Base-by-base conservation (phyloP, 305 asterid species). In the Solanum hybrid region DNA sequence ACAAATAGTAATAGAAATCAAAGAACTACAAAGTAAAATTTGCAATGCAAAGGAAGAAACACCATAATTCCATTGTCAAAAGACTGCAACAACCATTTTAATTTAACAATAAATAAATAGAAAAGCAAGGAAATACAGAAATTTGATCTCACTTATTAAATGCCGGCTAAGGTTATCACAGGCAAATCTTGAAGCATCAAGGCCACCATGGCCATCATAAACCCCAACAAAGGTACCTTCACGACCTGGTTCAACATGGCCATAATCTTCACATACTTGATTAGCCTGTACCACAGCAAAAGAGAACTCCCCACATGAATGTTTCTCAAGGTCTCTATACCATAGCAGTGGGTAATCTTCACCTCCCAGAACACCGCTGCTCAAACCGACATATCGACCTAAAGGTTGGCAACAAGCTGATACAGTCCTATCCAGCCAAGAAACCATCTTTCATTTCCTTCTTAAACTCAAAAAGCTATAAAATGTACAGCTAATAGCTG, bases 161-260 rank as follows among this genome's bases (percentile, higher is more conserved):
- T 95, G 92, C 31, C 22, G 84, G 89, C 93, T 94, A 90, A 96
- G 96, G 91, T 96, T 95, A 65, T 95, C 96, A 38, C 92, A 91
- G 77, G 95, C 90, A 93, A 91, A 95, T 88, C 51, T 90, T 13
- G 98, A 87, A 65, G 98, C 97, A 88, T 95, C 97, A 1, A 92
- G 93, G 41, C 98, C 98, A 87, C 98, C 97, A 33, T 96, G 98
- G 89, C 98, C 98, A 92, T 96, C 98, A 76, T 96, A 96, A 20
- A 96, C 94, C 6, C 98, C 98, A 79, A 94, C 91, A 86, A 96
- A 96, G 61, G 97, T 95, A 89, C 94, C 97, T 4, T 91, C 78
- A 24, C 75, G 89, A 61, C 97, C 95, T 8, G 94, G 91, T 93
- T 95, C 98, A 37, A 95, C 97, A 83, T 95, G 98, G 88, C 97